Conservation (phyloP, 1,284 basidiomycete species). For the Omphalotus olearius region DNA sequence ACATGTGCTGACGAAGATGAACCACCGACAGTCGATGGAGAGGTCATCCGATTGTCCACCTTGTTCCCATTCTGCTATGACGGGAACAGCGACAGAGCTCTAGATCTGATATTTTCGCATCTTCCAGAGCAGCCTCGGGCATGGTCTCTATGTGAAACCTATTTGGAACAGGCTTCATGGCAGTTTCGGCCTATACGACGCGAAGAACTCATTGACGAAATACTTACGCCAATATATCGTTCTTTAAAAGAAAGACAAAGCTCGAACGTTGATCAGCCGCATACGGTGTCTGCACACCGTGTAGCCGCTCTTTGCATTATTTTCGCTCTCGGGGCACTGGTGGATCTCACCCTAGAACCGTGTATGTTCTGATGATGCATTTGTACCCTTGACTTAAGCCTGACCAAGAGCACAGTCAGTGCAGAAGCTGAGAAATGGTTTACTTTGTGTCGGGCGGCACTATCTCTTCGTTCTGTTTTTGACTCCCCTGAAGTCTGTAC, state of each 20-base stretch:
- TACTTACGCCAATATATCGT: slow-evolving; percentile 56
- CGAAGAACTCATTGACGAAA: slow-evolving; percentile 64
- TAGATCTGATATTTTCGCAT: slow-evolving; percentile 40
- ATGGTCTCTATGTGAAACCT: slow-evolving; percentile 64
- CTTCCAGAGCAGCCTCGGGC: slow-evolving; percentile 54
- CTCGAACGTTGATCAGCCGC: slow-evolving; percentile 21
- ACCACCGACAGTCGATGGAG: slow-evolving; percentile 28
- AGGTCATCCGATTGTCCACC: slow-evolving; percentile 40
- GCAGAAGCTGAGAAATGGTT: slow-evolving; percentile 58
- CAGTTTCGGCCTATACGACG: slow-evolving; percentile 55
- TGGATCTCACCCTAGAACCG: slow-evolving; percentile 59
- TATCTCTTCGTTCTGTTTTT: slow-evolving; percentile 56
- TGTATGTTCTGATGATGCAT: slow-evolving; percentile 27
- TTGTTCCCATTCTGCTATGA: slow-evolving; percentile 42
- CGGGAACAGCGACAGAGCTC: slow-evolving; percentile 29
- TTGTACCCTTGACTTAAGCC: not conserved
- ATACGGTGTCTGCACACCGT: slow-evolving; percentile 43
- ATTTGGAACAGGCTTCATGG: slow-evolving; percentile 61
- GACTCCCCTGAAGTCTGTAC: slow-evolving; percentile 61
- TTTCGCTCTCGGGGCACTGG: slow-evolving; percentile 56
- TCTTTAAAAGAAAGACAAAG: slow-evolving; percentile 37
- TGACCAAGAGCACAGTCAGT: slow-evolving; percentile 31
- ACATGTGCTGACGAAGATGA: slow-evolving; percentile 27
- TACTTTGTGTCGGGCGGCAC: slow-evolving; percentile 49
- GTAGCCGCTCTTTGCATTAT: slow-evolving; percentile 55